Conservation (phyloP, 1,284 basidiomycete genomes). For the Ustilago lituana region DNA sequence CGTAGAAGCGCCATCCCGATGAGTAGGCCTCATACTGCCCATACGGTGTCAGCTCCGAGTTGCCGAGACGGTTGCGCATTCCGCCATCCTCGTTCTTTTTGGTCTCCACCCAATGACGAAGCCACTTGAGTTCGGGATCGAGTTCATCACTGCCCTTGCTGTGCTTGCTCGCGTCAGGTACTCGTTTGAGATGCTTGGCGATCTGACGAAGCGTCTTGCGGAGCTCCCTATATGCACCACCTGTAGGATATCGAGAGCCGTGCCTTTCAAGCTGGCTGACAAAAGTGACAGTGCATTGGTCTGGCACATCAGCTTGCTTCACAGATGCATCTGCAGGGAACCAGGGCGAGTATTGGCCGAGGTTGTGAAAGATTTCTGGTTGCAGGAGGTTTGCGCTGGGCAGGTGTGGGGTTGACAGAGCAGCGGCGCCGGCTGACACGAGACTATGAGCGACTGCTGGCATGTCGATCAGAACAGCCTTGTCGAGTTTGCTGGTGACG, state of each 20-base stretch:
- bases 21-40: slow-evolving; percentile 44
- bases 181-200: slow-evolving; percentile 36
- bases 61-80: slow-evolving; percentile 36
- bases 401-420: slow-evolving; percentile 8
- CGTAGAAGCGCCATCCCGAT: slow-evolving; percentile 39
- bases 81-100: slow-evolving; percentile 41
- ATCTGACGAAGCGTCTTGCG: slow-evolving; percentile 38
- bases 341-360: slow-evolving; percentile 50
- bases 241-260: slow-evolving; percentile 44
- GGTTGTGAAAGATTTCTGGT: slow-evolving; percentile 37
- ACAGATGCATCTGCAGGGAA: slow-evolving; percentile 11
- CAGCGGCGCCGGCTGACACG: background rate
- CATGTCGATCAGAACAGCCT: too few relatives aligned
- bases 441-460: slow-evolving; percentile 18
- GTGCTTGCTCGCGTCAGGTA: slow-evolving; percentile 8
- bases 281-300: slow-evolving; percentile 31
- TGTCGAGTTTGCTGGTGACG: too few relatives aligned
- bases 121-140: slow-evolving; percentile 29
- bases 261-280: slow-evolving; percentile 48
- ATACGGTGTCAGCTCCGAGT: slow-evolving; percentile 43
- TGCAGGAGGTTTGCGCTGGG: slow-evolving; percentile 17
- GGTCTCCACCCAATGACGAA: slow-evolving; percentile 27
- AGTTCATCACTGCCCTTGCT: slow-evolving; percentile 11
- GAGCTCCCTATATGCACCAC: slow-evolving; percentile 36
- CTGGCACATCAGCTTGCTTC: background rate